Evolutionary conservation across 257 asterid species (phyloP).

Genomic region (Penstemon barbatus): DNA sequence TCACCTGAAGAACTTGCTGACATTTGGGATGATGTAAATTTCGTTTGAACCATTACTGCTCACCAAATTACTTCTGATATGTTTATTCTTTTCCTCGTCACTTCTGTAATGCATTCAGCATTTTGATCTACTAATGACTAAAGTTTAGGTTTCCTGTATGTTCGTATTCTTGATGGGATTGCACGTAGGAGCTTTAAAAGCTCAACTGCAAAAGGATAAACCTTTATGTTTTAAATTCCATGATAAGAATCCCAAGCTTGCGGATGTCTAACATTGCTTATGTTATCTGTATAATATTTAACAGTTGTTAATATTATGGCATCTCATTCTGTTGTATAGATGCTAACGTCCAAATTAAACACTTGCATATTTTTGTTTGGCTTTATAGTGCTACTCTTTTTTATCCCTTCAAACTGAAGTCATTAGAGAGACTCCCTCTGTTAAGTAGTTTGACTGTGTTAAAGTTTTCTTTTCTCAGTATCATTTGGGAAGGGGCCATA

Average conservation of each 20-base stretch:
- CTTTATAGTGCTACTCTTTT: not conserved
- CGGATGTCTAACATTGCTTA: not conserved
- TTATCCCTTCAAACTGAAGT: slow-evolving; percentile 17
- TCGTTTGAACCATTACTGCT: not conserved
- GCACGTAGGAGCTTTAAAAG: not conserved
- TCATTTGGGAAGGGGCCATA: slow-evolving; percentile 97
- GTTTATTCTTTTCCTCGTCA: no score
- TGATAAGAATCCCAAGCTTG: not conserved
- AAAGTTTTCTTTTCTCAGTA: slow-evolving; percentile 46
- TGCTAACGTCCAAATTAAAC: slow-evolving; percentile 3
- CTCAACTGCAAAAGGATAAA: slow-evolving; percentile 4
- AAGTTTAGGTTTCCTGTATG: no score
- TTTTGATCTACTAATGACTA: no score
- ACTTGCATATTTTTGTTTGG: slow-evolving; percentile 15
- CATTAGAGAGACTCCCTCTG: slow-evolving; percentile 6
- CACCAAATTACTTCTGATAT: no score
- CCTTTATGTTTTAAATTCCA: not conserved
- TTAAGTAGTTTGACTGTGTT: slow-evolving; percentile 9
- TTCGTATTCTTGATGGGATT: not conserved
- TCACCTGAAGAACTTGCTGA: slow-evolving; percentile 75
- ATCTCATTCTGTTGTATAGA: slow-evolving; percentile 16
- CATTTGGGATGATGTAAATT: slow-evolving; percentile 89
- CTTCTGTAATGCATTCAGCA: no score
- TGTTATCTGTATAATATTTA: not conserved
- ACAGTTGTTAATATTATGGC: not conserved